These are phyloP conservation scores for Thielaviopsis euricoi DNA, from an alignment of 2,329 filamentous ascomycete genomes.

Conservation along the genomic window DNA sequence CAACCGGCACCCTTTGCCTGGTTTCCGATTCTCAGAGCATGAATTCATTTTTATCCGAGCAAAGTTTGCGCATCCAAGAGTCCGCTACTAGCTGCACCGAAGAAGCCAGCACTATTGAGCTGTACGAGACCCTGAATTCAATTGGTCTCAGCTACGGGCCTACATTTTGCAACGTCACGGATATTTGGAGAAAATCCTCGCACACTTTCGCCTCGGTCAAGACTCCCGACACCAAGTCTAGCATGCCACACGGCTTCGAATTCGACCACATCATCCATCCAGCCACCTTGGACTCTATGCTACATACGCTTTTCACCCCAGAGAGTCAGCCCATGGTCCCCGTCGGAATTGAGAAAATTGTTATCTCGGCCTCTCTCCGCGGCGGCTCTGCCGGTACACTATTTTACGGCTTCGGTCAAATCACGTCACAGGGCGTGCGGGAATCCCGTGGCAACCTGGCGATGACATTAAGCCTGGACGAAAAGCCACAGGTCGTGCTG, in stretches of 20 bases:
- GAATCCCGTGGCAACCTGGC: slow-evolving; percentile 27
- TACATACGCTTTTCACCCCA: slow-evolving; percentile 34
- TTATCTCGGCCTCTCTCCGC: slow-evolving; percentile 25
- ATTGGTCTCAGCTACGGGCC: slow-evolving; percentile 36
- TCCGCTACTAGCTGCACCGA: background rate
- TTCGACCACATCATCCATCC: slow-evolving; percentile 41
- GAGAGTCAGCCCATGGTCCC: slow-evolving; percentile 32
- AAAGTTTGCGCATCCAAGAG: background rate
- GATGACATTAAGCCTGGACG: slow-evolving; percentile 23
- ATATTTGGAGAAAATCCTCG: slow-evolving; percentile 19
- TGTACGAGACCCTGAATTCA: slow-evolving; percentile 33
- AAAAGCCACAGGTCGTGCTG: slow-evolving; percentile 24
- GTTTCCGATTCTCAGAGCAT: slow-evolving; percentile 5
- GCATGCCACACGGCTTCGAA: slow-evolving; percentile 37
- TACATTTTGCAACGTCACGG: slow-evolving; percentile 30
- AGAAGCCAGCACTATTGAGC: slow-evolving; percentile 10
- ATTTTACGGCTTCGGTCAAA: slow-evolving; percentile 27
- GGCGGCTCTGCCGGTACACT: slow-evolving; percentile 16
- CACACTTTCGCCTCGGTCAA: slow-evolving; percentile 23
- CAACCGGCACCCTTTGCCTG: slow-evolving; percentile 17
- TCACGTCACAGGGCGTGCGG: slow-evolving; percentile 20
- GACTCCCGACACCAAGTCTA: slow-evolving; percentile 31
- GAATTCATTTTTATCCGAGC: background rate
- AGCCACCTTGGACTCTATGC: slow-evolving; percentile 37
- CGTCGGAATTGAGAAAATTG: slow-evolving; percentile 27